Evolutionary conservation across 164 flowering plant species (phyloP).

Genomic region (Nymphaea colorata): DNA sequence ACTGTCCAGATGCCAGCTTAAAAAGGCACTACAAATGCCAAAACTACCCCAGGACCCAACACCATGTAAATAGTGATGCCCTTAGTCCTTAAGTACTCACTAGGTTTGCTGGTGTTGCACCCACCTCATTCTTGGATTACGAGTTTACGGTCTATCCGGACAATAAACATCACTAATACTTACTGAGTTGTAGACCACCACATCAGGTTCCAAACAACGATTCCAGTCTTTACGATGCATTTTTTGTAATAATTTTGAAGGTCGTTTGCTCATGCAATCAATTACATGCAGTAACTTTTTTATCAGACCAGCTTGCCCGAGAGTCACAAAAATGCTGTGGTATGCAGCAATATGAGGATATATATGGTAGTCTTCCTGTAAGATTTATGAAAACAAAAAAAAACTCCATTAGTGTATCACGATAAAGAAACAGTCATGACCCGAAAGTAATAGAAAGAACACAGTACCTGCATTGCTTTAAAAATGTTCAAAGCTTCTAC

Average conservation of each 20-base stretch:
- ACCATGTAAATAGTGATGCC: too few relatives aligned
- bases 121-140: too few relatives aligned
- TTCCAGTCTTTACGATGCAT: conserved; percentile 59
- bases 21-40: too few relatives aligned
- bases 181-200: conserved; percentile 91
- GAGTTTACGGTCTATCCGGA: too few relatives aligned
- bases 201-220: conserved; percentile 76
- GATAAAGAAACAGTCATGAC: background rate
- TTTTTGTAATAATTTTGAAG: conserved; percentile 37
- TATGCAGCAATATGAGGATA: conserved; percentile 65
- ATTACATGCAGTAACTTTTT: conserved; percentile 55
- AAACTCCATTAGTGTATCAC: background rate
- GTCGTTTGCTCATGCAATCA: conserved; percentile 70
- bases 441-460: conserved; percentile 5
- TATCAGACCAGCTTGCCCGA: conserved; percentile 90
- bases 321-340: conserved; percentile 70
- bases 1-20: too few relatives aligned
- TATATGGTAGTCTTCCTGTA: conserved; percentile 59
- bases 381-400: too few relatives aligned
- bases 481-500: conserved; percentile 68
- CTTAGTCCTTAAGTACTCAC: too few relatives aligned
- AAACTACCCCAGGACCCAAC: too few relatives aligned
- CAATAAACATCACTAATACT: conserved; percentile 11
- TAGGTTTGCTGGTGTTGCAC: too few relatives aligned
- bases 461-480: conserved; percentile 68